phyloP scores from a whole-genome alignment of 1,284 basidiomycete genomes.

The Agaricales sp. region DNA sequence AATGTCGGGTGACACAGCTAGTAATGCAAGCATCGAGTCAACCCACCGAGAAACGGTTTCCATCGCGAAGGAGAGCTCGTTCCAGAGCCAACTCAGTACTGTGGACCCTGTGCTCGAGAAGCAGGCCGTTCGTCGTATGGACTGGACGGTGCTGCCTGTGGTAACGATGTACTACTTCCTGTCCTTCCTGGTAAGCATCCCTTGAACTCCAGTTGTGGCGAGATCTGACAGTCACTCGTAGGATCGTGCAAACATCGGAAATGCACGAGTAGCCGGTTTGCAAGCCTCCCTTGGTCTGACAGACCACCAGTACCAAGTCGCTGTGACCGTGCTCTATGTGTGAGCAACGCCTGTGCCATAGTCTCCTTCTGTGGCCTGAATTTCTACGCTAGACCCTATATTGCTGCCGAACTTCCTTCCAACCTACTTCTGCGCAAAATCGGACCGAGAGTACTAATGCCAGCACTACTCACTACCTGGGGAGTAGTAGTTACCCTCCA shows the following conservation, averaged over 20 bases:
- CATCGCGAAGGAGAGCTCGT: too few relatives aligned
- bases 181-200: slow-evolving; percentile 33
- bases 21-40: too few relatives aligned
- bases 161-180: slow-evolving; percentile 35
- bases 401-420: slow-evolving; percentile 42
- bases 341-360: slow-evolving; percentile 28
- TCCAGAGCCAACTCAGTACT: too few relatives aligned
- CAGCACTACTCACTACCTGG: slow-evolving; percentile 40
- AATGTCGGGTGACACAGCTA: too few relatives aligned
- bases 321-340: slow-evolving; percentile 45
- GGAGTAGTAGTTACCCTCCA: slow-evolving; percentile 38
- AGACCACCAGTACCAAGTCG: slow-evolving; percentile 42
- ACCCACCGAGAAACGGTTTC: too few relatives aligned
- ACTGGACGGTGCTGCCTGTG: slow-evolving; percentile 15
- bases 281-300: slow-evolving; percentile 34
- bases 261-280: slow-evolving; percentile 41
- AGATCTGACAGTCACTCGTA: slow-evolving; percentile 6
- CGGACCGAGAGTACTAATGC: slow-evolving; percentile 41
- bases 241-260: slow-evolving; percentile 31
- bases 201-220: background rate
- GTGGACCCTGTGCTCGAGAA: slow-evolving; percentile 1
- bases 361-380: too few relatives aligned
- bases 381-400: slow-evolving; percentile 37
- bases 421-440: slow-evolving; percentile 39
- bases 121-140: slow-evolving; percentile 3